Percentiles rank a stretch among this genome's conserved stretches.
Conservation (phyloP, 2,329 filamentous ascomycete genomes). For the Hirsutella minnesotensis region DNA sequence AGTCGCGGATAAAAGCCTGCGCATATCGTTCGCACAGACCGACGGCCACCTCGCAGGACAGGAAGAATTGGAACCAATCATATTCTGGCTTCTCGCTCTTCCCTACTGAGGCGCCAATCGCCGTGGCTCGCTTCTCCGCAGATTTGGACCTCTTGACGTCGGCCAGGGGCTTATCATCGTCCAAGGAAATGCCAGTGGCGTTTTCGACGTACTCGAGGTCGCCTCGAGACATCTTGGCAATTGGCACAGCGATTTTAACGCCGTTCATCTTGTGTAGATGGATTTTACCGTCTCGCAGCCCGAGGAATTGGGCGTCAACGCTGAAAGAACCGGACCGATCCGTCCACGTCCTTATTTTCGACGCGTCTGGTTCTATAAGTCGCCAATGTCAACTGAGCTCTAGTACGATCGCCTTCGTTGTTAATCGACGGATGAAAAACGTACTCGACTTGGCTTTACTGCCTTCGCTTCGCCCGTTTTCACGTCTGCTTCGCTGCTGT, state of each 20-base stretch:
- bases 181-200: constrained; percentile 74
- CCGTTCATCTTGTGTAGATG: constrained; percentile 97
- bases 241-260: constrained; percentile 93
- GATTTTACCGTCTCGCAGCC: constrained; percentile 89
- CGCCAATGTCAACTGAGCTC: too few relatives aligned
- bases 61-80: constrained; percentile 98
- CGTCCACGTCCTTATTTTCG: constrained; percentile 84
- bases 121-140: constrained; percentile 16
- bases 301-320: constrained; percentile 92
- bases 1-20: constrained; percentile 77
- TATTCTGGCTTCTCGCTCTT: constrained; percentile 59
- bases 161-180: constrained; percentile 88
- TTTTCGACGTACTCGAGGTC: constrained; percentile 93
- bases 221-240: constrained; percentile 88
- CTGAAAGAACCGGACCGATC: constrained; percentile 93
- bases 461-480: constrained; percentile 49
- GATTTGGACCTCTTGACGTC: constrained; percentile 55
- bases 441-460: constrained; percentile 60
- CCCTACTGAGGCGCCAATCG: constrained; percentile 52
- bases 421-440: constrained; percentile 17
- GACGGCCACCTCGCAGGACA: constrained; percentile 81
- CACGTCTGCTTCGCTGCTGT: constrained; percentile 60
- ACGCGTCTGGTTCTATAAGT: constrained; percentile 61
- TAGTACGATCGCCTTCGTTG: too few relatives aligned
- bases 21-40: constrained; percentile 92